Percentiles rank a stretch among this genome's conserved stretches.
phyloP scores from a whole-genome alignment of 768 basidiomycete genomes.

The Mrakia blollopis region DNA sequence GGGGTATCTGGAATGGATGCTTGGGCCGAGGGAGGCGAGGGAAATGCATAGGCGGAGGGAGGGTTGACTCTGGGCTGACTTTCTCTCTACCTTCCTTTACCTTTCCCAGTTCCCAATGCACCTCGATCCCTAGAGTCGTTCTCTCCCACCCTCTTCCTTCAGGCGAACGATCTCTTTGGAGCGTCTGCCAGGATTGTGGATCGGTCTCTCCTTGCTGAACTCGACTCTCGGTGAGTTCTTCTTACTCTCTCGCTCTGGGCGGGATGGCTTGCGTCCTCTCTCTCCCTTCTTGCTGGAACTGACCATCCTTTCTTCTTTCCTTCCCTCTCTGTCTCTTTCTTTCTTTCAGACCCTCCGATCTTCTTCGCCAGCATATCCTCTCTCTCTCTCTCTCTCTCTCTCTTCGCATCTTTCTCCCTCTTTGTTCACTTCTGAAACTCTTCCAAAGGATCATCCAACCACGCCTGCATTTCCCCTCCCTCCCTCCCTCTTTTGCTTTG shows the following conservation, averaged over 20 bases:
- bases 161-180: conserved; percentile 25
- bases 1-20: neutral
- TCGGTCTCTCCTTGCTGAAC: conserved; percentile 10
- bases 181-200: conserved; percentile 31
- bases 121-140: conserved; percentile 22
- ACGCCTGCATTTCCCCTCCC: neutral
- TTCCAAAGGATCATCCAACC: neutral
- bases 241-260: no score
- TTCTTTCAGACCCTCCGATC: neutral
- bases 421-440: no score
- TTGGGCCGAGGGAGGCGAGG: neutral
- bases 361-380: no score
- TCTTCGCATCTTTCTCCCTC: neutral
- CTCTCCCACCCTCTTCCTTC: conserved; percentile 28
- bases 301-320: neutral
- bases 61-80: neutral
- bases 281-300: neutral
- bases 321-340: neutral
- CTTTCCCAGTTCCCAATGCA: conserved; percentile 16
- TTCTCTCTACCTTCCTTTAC: neutral
- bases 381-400: neutral
- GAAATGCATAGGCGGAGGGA: neutral
- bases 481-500: neutral
- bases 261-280: neutral
- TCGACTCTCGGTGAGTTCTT: neutral